Conservation (phyloP, 2,329 filamentous ascomycete genomes). For the Anthostomella pinea region DNA sequence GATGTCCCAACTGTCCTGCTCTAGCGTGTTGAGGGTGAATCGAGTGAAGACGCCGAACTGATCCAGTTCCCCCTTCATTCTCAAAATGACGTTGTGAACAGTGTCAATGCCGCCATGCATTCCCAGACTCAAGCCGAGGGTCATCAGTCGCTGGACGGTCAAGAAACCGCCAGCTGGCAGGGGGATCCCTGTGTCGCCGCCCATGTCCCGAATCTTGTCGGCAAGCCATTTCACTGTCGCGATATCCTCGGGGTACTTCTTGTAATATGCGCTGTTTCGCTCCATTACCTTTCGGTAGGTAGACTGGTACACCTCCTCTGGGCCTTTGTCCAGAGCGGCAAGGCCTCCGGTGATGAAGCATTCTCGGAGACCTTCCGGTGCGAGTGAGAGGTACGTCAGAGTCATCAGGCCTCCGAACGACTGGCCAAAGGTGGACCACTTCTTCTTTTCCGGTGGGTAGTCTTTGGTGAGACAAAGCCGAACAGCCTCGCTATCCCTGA, state of each 20-base stretch:
- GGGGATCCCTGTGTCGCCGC: slow-evolving; percentile 46
- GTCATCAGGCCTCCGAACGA: slow-evolving; percentile 88
- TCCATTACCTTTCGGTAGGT: slow-evolving; percentile 68
- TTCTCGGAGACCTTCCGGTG: slow-evolving; percentile 75
- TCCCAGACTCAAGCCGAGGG: slow-evolving; percentile 76
- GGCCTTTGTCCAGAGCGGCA: slow-evolving; percentile 67
- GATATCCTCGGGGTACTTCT: slow-evolving; percentile 80
- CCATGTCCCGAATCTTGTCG: slow-evolving; percentile 58
- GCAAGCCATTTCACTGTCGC: slow-evolving; percentile 65
- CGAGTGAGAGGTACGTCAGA: slow-evolving; percentile 79
- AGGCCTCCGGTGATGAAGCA: slow-evolving; percentile 83
- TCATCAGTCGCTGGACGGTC: slow-evolving; percentile 71
- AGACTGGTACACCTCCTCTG: slow-evolving; percentile 72
- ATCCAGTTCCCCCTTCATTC: slow-evolving; percentile 69
- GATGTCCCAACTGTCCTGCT: slow-evolving; percentile 69
- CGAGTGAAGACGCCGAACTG: slow-evolving; percentile 73
- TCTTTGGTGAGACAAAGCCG: slow-evolving; percentile 69
- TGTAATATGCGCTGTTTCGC: slow-evolving; percentile 77
- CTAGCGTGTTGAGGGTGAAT: slow-evolving; percentile 66
- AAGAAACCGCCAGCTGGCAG: slow-evolving; percentile 72
- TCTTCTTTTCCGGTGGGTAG: slow-evolving; percentile 65
- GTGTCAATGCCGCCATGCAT: slow-evolving; percentile 72
- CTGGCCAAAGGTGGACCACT: slow-evolving; percentile 87
- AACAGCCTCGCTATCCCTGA: slow-evolving; percentile 84
- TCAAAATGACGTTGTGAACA: slow-evolving; percentile 72